phyloP scores from a whole-genome alignment of 257 asterid species.

The Scutellaria minor region DNA sequence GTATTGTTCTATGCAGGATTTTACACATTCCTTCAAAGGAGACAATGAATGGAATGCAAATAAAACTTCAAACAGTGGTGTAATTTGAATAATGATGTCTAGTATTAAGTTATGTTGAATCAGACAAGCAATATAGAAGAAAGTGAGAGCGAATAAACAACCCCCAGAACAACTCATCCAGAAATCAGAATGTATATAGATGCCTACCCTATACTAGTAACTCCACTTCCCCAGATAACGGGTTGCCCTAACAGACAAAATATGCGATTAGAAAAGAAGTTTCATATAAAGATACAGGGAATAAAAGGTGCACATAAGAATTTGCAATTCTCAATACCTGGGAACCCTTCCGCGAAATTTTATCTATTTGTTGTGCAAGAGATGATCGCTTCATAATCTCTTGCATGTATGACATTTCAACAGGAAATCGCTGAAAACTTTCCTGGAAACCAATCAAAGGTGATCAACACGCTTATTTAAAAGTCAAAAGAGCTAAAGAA shows the following conservation, averaged over 20 bases:
- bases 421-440: slow-evolving; percentile 86
- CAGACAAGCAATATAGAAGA: slow-evolving; percentile 1
- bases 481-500: background rate
- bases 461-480: slow-evolving; percentile 9
- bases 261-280: background rate
- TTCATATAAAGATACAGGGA: background rate
- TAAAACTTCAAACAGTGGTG: background rate
- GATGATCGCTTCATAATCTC: slow-evolving; percentile 86
- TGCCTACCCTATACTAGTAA: slow-evolving; percentile 19
- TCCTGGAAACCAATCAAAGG: slow-evolving; percentile 57
- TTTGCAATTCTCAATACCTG: slow-evolving; percentile 56
- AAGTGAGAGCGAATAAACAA: slow-evolving; percentile 18
- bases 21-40: background rate
- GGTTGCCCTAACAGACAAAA: background rate
- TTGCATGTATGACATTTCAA: slow-evolving; percentile 73
- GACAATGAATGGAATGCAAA: slow-evolving; percentile 6
- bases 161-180: background rate
- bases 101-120: background rate
- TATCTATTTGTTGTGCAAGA: slow-evolving; percentile 94
- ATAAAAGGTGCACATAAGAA: background rate
- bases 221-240: slow-evolving; percentile 14
- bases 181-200: slow-evolving; percentile 1
- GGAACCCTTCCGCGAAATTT: slow-evolving; percentile 72
- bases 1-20: background rate
- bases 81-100: background rate